Base-by-base conservation (phyloP, 2,329 filamentous ascomycete genomes). In the Botrytis porri region DNA sequence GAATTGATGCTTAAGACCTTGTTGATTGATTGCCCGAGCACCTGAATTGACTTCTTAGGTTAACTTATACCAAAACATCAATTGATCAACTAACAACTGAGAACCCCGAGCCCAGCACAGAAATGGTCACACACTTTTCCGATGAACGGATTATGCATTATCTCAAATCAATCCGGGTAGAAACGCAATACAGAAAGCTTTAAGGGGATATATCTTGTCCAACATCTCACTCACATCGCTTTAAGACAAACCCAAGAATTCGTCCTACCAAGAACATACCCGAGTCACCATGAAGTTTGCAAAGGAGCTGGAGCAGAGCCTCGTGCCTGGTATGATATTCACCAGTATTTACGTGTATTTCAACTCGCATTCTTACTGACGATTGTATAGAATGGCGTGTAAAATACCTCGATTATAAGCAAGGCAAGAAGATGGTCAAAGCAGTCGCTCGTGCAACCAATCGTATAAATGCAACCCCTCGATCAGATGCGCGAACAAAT, bases 381-480 rank as follows among this genome's bases (percentile, higher is more conserved):
- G 22, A n/a, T 35, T 60, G 14, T 22, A 41, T 77, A 91, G 89
- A 98, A 88, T 98, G 95, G 95, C 90, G 93, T 79, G 88, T 91
- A 82, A 97, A 97, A 83, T 98, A 98, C 82, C 88, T 98, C 78
- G 90, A 98, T 83, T 98, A 98, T 86, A 97, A 97, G 87, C 90
- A 90, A 73, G 95, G 94, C 74, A 98, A 98, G 84, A 98, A 98
- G 84, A 92, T 94, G 81, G 87, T 98, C 82, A 98, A 98, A 83
- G 90, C 90, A 73, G 90, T 98, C 70, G 84, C 87, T 37, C 88
- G 92, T 75, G 93, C 94, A 74, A 87, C 96, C 75, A 86, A 88
- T 84, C 83, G 89, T 84, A 82, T 88, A 81, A 84, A 87, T 74
- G 82, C 84, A 73, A 87, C 88, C 0, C 88, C 89, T 16, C 76